A percentile compares a stretch with the other conserved stretches of the same genome.
Evolutionary conservation across 768 basidiomycete genomes (phyloP).

Genomic region (Phylloporus scabripes): DNA sequence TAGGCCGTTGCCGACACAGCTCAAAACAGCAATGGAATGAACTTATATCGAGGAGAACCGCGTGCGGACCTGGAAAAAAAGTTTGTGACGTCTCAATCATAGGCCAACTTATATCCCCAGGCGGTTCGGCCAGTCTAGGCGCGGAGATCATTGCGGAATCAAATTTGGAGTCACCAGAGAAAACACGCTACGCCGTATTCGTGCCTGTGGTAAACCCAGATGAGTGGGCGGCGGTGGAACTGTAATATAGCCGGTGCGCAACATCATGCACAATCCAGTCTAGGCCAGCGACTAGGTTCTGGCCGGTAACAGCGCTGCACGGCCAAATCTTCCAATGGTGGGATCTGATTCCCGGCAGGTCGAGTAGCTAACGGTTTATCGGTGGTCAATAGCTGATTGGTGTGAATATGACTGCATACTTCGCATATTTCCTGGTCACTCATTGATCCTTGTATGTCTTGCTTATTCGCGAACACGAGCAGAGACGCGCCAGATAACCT

Average conservation of each 20-base stretch:
- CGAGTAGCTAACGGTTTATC: constrained; percentile 55
- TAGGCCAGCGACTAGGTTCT: constrained; percentile 77
- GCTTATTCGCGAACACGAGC: constrained; percentile 96
- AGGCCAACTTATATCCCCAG: constrained; percentile 2
- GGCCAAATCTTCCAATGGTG: constrained; percentile 88
- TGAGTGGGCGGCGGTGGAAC: constrained; percentile 32
- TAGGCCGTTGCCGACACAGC: constrained; percentile 6
- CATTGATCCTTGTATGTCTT: constrained; percentile 89
- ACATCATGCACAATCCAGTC: constrained; percentile 92
- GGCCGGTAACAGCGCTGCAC: constrained; percentile 89
- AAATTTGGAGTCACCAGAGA: neutral
- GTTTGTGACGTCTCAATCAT: constrained; percentile 9
- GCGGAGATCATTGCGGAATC: constrained; percentile 7
- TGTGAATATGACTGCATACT: constrained; percentile 41
- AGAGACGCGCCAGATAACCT: constrained; percentile 93
- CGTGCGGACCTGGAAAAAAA: constrained; percentile 9
- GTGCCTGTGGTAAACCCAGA: neutral
- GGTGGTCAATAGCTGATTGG: constrained; percentile 7
- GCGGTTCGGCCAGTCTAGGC: constrained; percentile 6
- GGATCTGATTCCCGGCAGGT: constrained; percentile 73
- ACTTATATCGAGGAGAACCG: constrained; percentile 7
- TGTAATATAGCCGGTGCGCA: constrained; percentile 83
- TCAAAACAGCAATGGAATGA: constrained; percentile 8
- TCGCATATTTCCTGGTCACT: constrained; percentile 74
- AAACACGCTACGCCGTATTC: neutral